Evolutionary conservation across 176 grass and related monocot genomes (phyloP), one percentile per base, ranked within the genome.

Genomic region (Metroxylon sagu): DNA sequence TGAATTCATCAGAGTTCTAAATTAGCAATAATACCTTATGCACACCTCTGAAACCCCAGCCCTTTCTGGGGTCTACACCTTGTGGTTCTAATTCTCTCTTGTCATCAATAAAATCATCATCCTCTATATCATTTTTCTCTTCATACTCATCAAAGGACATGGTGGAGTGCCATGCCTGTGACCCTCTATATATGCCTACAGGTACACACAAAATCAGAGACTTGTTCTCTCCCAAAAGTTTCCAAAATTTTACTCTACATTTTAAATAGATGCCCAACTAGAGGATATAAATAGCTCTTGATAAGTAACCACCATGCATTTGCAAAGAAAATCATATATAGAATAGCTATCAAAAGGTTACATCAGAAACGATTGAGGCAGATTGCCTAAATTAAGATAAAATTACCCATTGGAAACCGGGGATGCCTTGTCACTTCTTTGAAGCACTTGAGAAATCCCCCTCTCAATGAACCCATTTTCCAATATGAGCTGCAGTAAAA

Each of bases 31-130:
- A 56, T 73, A 98, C 93, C 87, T 81, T 83, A 51, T 92, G 78
- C 57, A 98, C 87, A 8, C 84, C 81, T 71, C 93, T 85, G 60
- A 81, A 98, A 59, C 29, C 74, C 87, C 81, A 98, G 48, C 87
- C 87, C 48, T 59, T 92, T 25, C 67, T 67, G 26, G 84, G 83
- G 48, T 94, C 84, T 70, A 88, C 76, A 3, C 55, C 62, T 62
- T 83, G 76, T 50, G 87, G 80, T 70, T 85, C 7, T 65, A 84
- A 67, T 15, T 51, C 18, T 88, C 71, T 75, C 64, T 71, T 85
- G 70, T 69, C 75, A 57, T 82, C 77, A 55, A 70, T 62, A 57
- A 15, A 48, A 78, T 64, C 65, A 56, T 18, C 54, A 65, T 60
- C 76, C 2, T 27, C 55, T 16, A 84, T 67, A n/a, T 55, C 59